Evolutionary conservation across 352 stramenopile genomes (phyloP), one percentile per base, ranked within the genome.

Genomic region (Vaucheria bursata): DNA sequence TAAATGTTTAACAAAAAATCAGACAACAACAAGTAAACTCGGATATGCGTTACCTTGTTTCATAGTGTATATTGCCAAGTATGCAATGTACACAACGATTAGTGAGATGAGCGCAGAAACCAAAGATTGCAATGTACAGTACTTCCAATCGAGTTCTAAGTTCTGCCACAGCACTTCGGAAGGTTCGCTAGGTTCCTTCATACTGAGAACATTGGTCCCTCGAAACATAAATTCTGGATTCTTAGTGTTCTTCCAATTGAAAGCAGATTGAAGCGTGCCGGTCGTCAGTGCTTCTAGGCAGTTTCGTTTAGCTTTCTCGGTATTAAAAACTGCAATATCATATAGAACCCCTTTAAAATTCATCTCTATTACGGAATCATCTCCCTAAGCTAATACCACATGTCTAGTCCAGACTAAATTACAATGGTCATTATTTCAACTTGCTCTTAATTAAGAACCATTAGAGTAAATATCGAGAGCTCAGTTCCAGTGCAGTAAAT

Each of bases 311-410:
- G 84, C 85, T 18, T 86, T 84, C 67, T 92, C 88, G 29, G 83
- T 90, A 76, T 91, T 87, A 71, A 92, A 92, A 85, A 89, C 45
- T 89, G 37, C 90, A n/a, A n/a, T n/a, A n/a, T n/a, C n/a, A n/a
- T n/a, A n/a, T n/a, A n/a, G n/a, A n/a, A n/a, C n/a, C n/a, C n/a
- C n/a, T n/a, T n/a, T n/a, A n/a, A n/a, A n/a, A n/a, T n/a, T n/a
- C n/a, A n/a, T n/a, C n/a, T n/a, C n/a, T n/a, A n/a, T n/a, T n/a
- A n/a, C n/a, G n/a, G n/a, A n/a, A n/a, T n/a, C n/a, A n/a, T n/a
- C n/a, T n/a, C n/a, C n/a, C n/a, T n/a, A n/a, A n/a, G n/a, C n/a
- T n/a, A n/a, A n/a, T n/a, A n/a, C n/a, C n/a, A n/a, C n/a, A n/a
- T n/a, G n/a, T n/a, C n/a, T n/a, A n/a, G n/a, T n/a, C n/a, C n/a